A percentile compares a stretch with the other conserved stretches of the same genome.
Conservation (phyloP, 2,329 filamentous ascomycete genomes). For the Aspergillus quadrilineatus region DNA sequence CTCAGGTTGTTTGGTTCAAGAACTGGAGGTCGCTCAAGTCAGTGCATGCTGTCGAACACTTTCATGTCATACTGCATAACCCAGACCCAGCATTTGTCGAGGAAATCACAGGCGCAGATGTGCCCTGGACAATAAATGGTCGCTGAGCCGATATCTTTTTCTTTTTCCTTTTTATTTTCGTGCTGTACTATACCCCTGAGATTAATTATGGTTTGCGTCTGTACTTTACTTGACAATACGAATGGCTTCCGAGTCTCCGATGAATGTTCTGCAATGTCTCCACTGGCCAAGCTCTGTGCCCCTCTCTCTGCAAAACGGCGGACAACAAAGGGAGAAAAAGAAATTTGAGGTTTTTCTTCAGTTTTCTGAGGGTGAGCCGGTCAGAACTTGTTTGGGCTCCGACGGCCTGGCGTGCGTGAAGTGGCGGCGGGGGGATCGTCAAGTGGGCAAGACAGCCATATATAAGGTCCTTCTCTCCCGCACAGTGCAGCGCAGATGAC, state of each 20-base stretch:
- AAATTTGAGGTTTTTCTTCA: neutral
- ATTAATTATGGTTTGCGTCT: neutral
- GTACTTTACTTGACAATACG: neutral
- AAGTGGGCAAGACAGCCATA: slow-evolving; percentile 7
- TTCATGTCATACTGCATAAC: slow-evolving; percentile 87
- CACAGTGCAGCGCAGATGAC: slow-evolving; percentile 2
- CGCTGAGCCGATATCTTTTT: neutral
- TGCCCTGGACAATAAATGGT: slow-evolving; percentile 59
- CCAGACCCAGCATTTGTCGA: slow-evolving; percentile 69
- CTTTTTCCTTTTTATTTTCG: neutral
- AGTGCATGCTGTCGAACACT: slow-evolving; percentile 84
- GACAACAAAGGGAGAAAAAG: slow-evolving; percentile 8
- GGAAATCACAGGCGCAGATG: slow-evolving; percentile 71
- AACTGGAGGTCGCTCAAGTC: slow-evolving; percentile 87
- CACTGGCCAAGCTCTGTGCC: slow-evolving; percentile 20
- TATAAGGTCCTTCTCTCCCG: slow-evolving; percentile 3
- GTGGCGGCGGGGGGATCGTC: slow-evolving; percentile 13
- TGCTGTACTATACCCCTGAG: slow-evolving; percentile 4
- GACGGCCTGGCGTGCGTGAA: slow-evolving; percentile 3
- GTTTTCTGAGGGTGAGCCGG: neutral
- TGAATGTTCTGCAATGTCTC: slow-evolving; percentile 9
- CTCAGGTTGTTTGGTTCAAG: slow-evolving; percentile 79
- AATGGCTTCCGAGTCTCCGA: neutral
- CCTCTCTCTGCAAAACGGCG: slow-evolving; percentile 7
- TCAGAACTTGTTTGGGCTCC: slow-evolving; percentile 1